Evolutionary conservation across 1,139 yeast genomes (phyloP), one percentile per base, ranked within the genome.

Genomic region (Insectozyma bohioensis): DNA sequence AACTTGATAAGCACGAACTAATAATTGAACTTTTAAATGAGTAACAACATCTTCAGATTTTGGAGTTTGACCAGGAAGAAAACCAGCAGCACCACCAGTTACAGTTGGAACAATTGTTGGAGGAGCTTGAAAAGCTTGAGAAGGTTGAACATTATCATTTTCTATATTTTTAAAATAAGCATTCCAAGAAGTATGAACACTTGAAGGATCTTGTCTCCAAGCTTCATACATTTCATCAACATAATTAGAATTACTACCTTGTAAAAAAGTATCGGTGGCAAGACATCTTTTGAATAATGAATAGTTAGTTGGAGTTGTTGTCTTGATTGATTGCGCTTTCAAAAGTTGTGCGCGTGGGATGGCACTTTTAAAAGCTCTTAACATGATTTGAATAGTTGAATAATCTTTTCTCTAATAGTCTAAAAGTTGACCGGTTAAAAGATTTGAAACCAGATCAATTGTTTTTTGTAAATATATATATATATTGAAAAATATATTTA

Each of bases 1-100:
- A 34, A 92, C 98, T 69, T 92, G 98, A 67, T 90, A 94, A 27
- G 98, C 98, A 62, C 99, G 85, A 42, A 94, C 97, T 52, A 92
- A 74, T 50, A 92, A 78, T 73, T 92, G 99, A 15, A 88, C 95
- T 64, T 92, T 94, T 72, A 92, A 78, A 61, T 94, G 98, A 43
- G 87, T 75, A 47, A 86, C 75, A 35, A 92, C 88, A 48, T 83
- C 88, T 52, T 78, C 80, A 41, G 68, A 52, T 35, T 56, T 52
- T 13, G 66, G 59, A 23, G 56, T 49, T 26, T 42, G 46, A 32
- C 80, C 75, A 30, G 83, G 80, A 34, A 63, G 58, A 35, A 66
- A 61, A 5, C 78, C 72, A 26, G 80, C 80, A 33, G 83, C 75
- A 29, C 87, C 86, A 28, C 92, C 95, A 31, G 84, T 75, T 16